A percentile compares a stretch with the other conserved stretches of the same genome.
phyloP scores from a whole-genome alignment of 108 stramenopile species.

The Cyclotella baltica region DNA sequence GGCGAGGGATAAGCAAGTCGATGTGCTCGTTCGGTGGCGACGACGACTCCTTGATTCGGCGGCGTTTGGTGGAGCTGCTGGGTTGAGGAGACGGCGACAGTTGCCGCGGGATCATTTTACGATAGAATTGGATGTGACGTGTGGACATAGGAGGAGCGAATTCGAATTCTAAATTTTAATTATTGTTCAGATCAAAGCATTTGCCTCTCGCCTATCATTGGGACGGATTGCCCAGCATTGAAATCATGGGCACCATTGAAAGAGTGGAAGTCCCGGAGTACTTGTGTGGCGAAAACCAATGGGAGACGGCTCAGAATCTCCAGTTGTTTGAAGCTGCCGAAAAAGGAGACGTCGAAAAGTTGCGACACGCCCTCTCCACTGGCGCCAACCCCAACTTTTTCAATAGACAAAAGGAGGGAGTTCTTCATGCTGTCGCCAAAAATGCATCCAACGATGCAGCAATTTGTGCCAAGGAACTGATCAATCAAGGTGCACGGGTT shows the following conservation, averaged over 20 bases:
- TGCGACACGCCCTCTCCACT: background rate
- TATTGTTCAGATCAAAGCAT: background rate
- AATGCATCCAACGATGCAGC: constrained; percentile 20
- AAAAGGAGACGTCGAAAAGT: constrained; percentile 11
- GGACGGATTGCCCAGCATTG: background rate
- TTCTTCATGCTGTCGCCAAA: constrained; percentile 24
- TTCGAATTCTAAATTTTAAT: too few relatives aligned
- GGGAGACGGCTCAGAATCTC: constrained; percentile 6
- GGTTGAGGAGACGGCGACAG: too few relatives aligned
- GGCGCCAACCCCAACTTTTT: constrained; percentile 41
- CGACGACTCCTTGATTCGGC: too few relatives aligned
- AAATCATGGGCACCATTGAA: constrained; percentile 18
- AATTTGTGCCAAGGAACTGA: constrained; percentile 28
- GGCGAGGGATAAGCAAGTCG: too few relatives aligned
- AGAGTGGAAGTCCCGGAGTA: constrained; percentile 20
- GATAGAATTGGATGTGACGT: too few relatives aligned
- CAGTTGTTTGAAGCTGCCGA: constrained; percentile 26
- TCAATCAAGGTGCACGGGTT: constrained; percentile 21
- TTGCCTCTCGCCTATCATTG: too few relatives aligned
- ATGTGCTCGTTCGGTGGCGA: too few relatives aligned
- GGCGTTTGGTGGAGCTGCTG: too few relatives aligned
- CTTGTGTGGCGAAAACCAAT: constrained; percentile 31
- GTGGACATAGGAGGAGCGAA: too few relatives aligned
- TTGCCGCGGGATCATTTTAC: too few relatives aligned
- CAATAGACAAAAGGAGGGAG: background rate